These are phyloP conservation scores for Dissophora ornata DNA, from an alignment of 192 early-diverging fungal genomes.

Conservation along the genomic window DNA sequence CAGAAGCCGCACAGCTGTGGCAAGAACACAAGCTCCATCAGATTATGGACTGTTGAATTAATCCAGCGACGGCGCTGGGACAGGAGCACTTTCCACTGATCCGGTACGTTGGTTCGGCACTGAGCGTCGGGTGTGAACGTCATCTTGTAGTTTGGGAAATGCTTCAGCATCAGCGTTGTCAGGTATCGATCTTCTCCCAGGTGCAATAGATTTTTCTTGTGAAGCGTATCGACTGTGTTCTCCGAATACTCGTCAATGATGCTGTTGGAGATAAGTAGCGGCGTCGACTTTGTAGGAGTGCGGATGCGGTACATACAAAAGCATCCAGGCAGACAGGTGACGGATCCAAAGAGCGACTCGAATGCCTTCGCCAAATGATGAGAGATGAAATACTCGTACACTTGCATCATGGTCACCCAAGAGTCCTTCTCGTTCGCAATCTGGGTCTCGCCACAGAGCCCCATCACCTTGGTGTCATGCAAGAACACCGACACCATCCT, in stretches of 20 bases:
- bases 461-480: slow-evolving; percentile 92
- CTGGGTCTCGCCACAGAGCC: slow-evolving; percentile 95
- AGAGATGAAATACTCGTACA: slow-evolving; percentile 99
- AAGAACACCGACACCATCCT: slow-evolving; percentile 91
- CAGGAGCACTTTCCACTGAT: slow-evolving; percentile 90
- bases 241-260: slow-evolving; percentile 95
- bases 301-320: slow-evolving; percentile 99
- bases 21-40: slow-evolving; percentile 93
- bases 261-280: slow-evolving; percentile 88
- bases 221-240: slow-evolving; percentile 95
- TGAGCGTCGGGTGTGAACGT: slow-evolving; percentile 93
- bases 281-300: slow-evolving; percentile 88
- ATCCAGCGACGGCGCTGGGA: slow-evolving; percentile 99
- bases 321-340: slow-evolving; percentile 98
- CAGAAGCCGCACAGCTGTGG: slow-evolving; percentile 97
- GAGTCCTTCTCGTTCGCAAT: slow-evolving; percentile 93
- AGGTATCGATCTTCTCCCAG: slow-evolving; percentile 99
- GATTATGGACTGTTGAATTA: slow-evolving; percentile 99
- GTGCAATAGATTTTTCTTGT: slow-evolving; percentile 98
- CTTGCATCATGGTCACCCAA: slow-evolving; percentile 98
- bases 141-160: slow-evolving; percentile 97
- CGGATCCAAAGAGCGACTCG: slow-evolving; percentile 96
- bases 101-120: slow-evolving; percentile 95
- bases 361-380: slow-evolving; percentile 98
- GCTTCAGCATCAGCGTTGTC: slow-evolving; percentile 94